phyloP scores from a whole-genome alignment of 2,329 filamentous ascomycete genomes.

The Endoconidiophora laricicola region DNA sequence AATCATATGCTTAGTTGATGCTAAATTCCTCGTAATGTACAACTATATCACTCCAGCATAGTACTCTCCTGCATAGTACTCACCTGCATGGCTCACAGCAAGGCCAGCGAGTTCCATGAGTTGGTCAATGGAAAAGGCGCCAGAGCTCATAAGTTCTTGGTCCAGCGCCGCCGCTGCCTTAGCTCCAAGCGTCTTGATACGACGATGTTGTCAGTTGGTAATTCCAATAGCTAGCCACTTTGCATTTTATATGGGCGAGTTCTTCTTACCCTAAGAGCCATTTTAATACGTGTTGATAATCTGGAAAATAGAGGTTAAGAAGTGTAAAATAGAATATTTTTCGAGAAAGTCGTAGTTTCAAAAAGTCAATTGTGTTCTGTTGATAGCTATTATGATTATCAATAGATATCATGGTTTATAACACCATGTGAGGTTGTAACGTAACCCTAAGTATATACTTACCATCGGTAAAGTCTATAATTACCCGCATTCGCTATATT shows the following conservation, averaged over 20 bases:
- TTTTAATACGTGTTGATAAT: neutral
- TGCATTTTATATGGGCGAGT: no score
- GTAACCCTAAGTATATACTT: no score
- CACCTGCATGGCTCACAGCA: conserved; percentile 79
- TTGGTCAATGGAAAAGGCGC: conserved; percentile 86
- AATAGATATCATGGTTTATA: no score
- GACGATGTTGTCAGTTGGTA: no score
- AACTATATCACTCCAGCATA: neutral
- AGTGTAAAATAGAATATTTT: neutral
- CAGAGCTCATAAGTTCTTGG: conserved; percentile 78
- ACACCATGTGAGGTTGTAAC: no score
- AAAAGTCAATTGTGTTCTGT: no score
- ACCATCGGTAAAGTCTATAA: no score
- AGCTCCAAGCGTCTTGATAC: conserved; percentile 39
- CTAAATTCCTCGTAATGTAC: neutral
- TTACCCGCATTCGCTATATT: no score
- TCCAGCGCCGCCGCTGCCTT: conserved; percentile 82
- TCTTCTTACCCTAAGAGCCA: neutral
- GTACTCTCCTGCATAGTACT: conserved; percentile 18
- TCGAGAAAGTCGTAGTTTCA: no score
- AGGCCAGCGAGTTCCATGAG: conserved; percentile 93
- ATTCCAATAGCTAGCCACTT: no score
- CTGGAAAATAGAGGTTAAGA: neutral
- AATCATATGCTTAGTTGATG: neutral
- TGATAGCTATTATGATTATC: no score